Conservation (phyloP, 1,284 basidiomycete species). For the Apiotrichum montevideense region DNA sequence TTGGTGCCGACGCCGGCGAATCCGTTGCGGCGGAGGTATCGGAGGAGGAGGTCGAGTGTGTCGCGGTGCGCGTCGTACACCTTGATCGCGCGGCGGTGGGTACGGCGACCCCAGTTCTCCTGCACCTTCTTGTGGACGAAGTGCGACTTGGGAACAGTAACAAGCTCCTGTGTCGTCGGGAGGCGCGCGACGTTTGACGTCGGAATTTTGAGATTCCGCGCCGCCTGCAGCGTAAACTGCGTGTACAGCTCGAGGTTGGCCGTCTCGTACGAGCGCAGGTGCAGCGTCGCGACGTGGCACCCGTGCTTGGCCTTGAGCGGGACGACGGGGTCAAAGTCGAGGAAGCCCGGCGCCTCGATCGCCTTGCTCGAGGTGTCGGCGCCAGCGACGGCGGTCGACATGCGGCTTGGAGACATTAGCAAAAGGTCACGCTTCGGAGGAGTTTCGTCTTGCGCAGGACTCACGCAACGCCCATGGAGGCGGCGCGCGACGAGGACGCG, state of each 20-base stretch:
- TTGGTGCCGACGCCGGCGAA: slow-evolving; percentile 83
- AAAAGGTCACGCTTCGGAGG: not conserved
- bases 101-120: slow-evolving; percentile 87
- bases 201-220: slow-evolving; percentile 76
- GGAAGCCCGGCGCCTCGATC: not conserved
- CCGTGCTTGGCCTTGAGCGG: slow-evolving; percentile 52
- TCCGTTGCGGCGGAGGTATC: slow-evolving; percentile 70
- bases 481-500: slow-evolving; percentile 9
- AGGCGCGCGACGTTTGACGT: slow-evolving; percentile 62
- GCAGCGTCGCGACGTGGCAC: slow-evolving; percentile 75
- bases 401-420: not conserved
- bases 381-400: not conserved
- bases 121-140: slow-evolving; percentile 93
- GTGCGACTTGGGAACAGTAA: slow-evolving; percentile 80
- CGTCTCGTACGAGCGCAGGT: slow-evolving; percentile 71
- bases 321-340: slow-evolving; percentile 8
- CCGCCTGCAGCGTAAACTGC: slow-evolving; percentile 79
- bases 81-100: slow-evolving; percentile 80
- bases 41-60: slow-evolving; percentile 73
- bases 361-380: not conserved
- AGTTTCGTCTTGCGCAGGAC: not conserved
- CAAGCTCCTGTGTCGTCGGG: slow-evolving; percentile 70
- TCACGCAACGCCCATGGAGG: not conserved
- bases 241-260: slow-evolving; percentile 68
- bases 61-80: slow-evolving; percentile 80